These are phyloP conservation scores for Stachybotrys elegans DNA, from an alignment of 2,329 filamentous ascomycete genomes.

Conservation along the genomic window DNA sequence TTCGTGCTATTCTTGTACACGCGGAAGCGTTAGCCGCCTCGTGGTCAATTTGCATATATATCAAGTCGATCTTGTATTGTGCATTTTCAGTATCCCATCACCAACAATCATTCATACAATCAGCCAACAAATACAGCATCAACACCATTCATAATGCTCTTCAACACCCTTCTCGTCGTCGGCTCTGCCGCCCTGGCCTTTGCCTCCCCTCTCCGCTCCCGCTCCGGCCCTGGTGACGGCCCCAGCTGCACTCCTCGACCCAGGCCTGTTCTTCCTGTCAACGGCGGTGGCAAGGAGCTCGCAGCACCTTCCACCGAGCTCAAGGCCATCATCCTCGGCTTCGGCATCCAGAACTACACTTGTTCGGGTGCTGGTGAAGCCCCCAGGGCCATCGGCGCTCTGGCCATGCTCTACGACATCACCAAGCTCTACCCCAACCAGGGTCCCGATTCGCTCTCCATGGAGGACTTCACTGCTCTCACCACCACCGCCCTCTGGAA, in stretches of 20 bases:
- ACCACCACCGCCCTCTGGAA: conserved; percentile 33
- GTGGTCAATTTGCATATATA: not conserved
- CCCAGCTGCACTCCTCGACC: conserved; percentile 13
- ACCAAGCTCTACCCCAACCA: conserved; percentile 45
- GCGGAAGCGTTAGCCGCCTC: conserved; percentile 1
- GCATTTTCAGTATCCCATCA: not conserved
- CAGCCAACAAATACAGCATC: conserved; percentile 4
- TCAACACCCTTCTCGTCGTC: conserved; percentile 26
- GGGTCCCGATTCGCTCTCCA: conserved; percentile 29
- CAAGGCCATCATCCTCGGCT: conserved; percentile 54
- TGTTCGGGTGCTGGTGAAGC: conserved; percentile 36
- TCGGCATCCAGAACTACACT: conserved; percentile 67
- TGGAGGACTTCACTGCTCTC: conserved; percentile 33
- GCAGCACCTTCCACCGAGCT: conserved; percentile 35
- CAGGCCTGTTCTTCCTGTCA: conserved; percentile 30
- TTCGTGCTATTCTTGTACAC: conserved; percentile 12
- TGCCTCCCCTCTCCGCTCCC: conserved; percentile 18
- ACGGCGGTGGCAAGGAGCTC: conserved; percentile 36
- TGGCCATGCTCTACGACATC: conserved; percentile 57
- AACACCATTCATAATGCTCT: conserved; percentile 28
- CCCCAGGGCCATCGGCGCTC: conserved; percentile 43
- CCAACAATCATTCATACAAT: conserved; percentile 2
- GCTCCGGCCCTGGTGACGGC: conserved; percentile 4
- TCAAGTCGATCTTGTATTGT: not conserved
- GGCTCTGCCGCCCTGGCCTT: conserved; percentile 26